Base-by-base conservation (phyloP, 371 early-diverging fungal species). In the Funneliformis caledonium region DNA sequence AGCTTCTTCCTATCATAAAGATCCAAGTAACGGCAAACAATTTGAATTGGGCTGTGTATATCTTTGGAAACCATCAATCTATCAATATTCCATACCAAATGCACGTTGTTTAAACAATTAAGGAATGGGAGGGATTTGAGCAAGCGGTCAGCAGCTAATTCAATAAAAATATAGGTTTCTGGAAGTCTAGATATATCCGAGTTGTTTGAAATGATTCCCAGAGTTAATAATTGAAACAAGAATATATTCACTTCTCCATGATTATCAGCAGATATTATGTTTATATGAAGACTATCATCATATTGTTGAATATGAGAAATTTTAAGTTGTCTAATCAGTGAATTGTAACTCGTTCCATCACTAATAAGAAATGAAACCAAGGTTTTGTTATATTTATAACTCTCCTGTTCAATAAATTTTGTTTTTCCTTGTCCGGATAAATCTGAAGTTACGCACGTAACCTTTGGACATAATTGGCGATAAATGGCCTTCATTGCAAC, bases 401-500 rank as follows among this genome's bases (percentile, higher is more conserved):
- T 65, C 6, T 4, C 26, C 61, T 80, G 80, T 14, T n/a, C 11
- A 33, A 80, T 72, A 6, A 5, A 72, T 45, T 72, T 62, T 2
- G 72, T 72, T 80, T 80, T 80, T 2, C 80, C 80, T 45, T 72
- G 80, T 45, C 80, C 80, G 19, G 80, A 80, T 14, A 80, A 69
- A 12, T 56, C 80, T 43, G 80, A 80, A 69, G 80, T 60, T 6
- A 80, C 43, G 14, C 37, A 11, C 5, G 33, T n/a, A 2, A 77
- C 33, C 43, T 76, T 81, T 9, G 80, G 80, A 78, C 67, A 80
- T 31, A 81, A 47, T 77, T 77, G 59, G 8, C 19, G 12, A 74
- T 76, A 76, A 14, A 81, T 67, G 9, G 19, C 10, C 50, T 76
- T 62, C 81, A 81, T 81, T n/a, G 81, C 26, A 14, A 11, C 31